Conservation (phyloP, 108 stramenopile genomes). For the Stephanodiscus minutulus region DNA sequence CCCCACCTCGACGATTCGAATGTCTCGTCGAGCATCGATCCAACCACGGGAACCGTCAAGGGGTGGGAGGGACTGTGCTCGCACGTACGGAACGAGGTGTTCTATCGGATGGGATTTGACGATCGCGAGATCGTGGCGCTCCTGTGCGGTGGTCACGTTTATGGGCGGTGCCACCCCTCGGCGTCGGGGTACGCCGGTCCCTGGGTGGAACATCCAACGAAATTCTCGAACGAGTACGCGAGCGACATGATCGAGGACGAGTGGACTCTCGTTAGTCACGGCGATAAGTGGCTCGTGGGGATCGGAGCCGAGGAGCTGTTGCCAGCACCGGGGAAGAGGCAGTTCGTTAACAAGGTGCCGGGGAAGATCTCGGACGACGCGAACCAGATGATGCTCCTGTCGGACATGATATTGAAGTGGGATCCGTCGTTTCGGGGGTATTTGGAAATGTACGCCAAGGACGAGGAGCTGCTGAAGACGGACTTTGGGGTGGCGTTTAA, state of each 20-base stretch:
- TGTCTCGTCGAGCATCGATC: slow-evolving; percentile 44
- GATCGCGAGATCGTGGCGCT: slow-evolving; percentile 83
- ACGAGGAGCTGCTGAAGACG: slow-evolving; percentile 67
- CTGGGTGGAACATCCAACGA: slow-evolving; percentile 55
- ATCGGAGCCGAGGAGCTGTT: slow-evolving; percentile 45
- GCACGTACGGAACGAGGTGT: slow-evolving; percentile 65
- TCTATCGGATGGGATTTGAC: slow-evolving; percentile 85
- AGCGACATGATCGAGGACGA: slow-evolving; percentile 54
- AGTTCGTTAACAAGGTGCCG: slow-evolving; percentile 50
- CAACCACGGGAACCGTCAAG: slow-evolving; percentile 42
- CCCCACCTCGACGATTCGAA: slow-evolving; percentile 52
- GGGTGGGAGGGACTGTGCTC: slow-evolving; percentile 57
- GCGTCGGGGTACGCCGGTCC: slow-evolving; percentile 58
- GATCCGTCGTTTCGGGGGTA: slow-evolving; percentile 56
- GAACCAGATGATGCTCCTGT: slow-evolving; percentile 75
- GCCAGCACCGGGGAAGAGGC: slow-evolving; percentile 55
- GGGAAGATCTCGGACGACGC: slow-evolving; percentile 20
- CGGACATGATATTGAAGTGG: slow-evolving; percentile 61
- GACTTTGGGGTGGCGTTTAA: slow-evolving; percentile 80
- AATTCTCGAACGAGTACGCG: slow-evolving; percentile 69
- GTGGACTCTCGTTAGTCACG: slow-evolving; percentile 53
- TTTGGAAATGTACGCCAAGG: slow-evolving; percentile 69
- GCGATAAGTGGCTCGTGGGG: slow-evolving; percentile 44
- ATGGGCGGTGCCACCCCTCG: slow-evolving; percentile 68
- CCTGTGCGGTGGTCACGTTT: slow-evolving; percentile 54